A percentile compares a stretch with the other conserved stretches of the same genome.
Evolutionary conservation across 495 filamentous ascomycete genomes (phyloP).

Genomic region (Trichoderma asperelloides): DNA sequence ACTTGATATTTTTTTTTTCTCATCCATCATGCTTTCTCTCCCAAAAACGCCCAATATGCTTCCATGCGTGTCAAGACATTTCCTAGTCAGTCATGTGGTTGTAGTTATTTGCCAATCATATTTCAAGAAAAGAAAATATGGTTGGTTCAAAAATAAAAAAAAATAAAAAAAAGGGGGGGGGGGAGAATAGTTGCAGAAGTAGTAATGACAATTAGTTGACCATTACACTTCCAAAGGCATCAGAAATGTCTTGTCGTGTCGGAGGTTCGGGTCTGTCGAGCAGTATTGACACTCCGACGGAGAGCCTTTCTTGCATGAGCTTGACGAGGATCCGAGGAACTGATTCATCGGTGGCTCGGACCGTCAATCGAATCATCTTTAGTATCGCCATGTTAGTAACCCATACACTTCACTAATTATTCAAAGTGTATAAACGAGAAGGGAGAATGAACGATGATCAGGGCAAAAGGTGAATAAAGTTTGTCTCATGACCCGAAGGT

Average conservation of each 20-base stretch:
- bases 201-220: constrained; percentile 24
- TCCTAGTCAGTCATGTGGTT: constrained; percentile 5
- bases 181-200: background rate
- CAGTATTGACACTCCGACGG: constrained; percentile 36
- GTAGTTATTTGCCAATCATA: background rate
- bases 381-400: background rate
- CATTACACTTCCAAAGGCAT: constrained; percentile 41
- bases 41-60: constrained; percentile 8
- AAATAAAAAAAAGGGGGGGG: too few species aligned
- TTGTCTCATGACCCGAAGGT: constrained; percentile 5
- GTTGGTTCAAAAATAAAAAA: background rate
- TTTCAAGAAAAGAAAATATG: background rate
- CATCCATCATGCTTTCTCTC: constrained; percentile 3
- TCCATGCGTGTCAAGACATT: constrained; percentile 7
- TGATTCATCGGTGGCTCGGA: constrained; percentile 85
- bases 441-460: constrained; percentile 5
- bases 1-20: background rate
- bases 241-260: constrained; percentile 34
- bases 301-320: constrained; percentile 75
- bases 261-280: constrained; percentile 26
- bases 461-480: constrained; percentile 4
- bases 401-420: background rate
- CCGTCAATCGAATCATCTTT: constrained; percentile 91
- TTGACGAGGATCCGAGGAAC: constrained; percentile 74
- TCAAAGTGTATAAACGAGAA: background rate